Evolutionary conservation across 2,329 filamentous ascomycete genomes (phyloP).

Genomic region (Fusarium multiceps): DNA sequence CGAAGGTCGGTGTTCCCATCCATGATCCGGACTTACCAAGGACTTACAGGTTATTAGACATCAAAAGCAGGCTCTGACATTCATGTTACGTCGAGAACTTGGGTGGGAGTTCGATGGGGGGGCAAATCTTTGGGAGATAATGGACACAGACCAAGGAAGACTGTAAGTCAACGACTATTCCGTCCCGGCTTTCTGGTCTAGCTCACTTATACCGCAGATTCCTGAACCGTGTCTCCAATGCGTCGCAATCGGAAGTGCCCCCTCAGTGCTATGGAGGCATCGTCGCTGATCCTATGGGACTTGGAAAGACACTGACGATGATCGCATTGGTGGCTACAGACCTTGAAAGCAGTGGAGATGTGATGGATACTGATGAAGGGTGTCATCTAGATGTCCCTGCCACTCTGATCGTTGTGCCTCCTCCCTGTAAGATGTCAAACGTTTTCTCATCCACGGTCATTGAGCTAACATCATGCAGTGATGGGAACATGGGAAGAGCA

Average conservation of each 20-base stretch:
- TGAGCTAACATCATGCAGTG: constrained; percentile 42
- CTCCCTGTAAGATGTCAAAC: constrained; percentile 45
- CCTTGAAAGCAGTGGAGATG: background rate
- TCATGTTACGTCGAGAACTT: constrained; percentile 54
- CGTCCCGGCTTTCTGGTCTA: no score
- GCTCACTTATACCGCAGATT: constrained; percentile 41
- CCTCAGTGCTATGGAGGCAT: constrained; percentile 56
- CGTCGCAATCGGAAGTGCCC: constrained; percentile 47
- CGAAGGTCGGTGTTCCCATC: constrained; percentile 33
- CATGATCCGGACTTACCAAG: accelerated
- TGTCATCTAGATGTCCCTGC: background rate
- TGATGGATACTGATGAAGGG: background rate
- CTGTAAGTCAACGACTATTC: constrained; percentile 26
- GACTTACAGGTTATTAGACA: constrained; percentile 47
- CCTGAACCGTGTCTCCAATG: constrained; percentile 50
- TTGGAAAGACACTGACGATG: constrained; percentile 60
- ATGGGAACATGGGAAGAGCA: constrained; percentile 55
- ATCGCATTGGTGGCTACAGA: constrained; percentile 53
- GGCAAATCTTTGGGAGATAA: constrained; percentile 51
- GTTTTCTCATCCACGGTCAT: background rate
- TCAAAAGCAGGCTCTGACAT: constrained; percentile 57
- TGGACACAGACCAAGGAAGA: constrained; percentile 30
- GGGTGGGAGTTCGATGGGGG: constrained; percentile 49
- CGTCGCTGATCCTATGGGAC: constrained; percentile 60
- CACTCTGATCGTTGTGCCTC: constrained; percentile 54